These are phyloP conservation scores for Musa balbisiana DNA, from an alignment of 202 grass and related monocot genomes.

Conservation along the genomic window DNA sequence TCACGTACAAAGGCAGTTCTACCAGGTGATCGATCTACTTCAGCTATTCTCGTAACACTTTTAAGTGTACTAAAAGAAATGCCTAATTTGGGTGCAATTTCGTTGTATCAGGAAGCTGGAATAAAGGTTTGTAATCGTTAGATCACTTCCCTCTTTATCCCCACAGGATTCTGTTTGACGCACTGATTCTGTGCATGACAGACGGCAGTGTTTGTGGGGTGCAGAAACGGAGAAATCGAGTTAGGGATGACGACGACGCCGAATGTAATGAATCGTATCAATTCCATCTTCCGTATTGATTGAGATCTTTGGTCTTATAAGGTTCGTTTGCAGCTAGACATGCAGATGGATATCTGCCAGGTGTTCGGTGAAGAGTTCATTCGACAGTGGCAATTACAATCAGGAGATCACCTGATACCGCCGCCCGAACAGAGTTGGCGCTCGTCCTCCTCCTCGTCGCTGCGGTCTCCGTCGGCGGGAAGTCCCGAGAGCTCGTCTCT, in stretches of 20 bases:
- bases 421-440: background rate
- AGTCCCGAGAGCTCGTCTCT: constrained; percentile 51
- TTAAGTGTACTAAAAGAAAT: background rate
- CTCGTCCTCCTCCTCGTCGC: constrained; percentile 59
- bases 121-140: constrained; percentile 48
- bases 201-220: constrained; percentile 71
- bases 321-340: constrained; percentile 21
- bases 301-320: background rate
- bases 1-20: constrained; percentile 62
- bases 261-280: background rate
- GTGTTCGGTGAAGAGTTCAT: constrained; percentile 64
- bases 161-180: too few species aligned
- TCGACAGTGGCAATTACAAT: constrained; percentile 28
- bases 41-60: background rate
- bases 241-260: constrained; percentile 34
- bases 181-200: constrained; percentile 10
- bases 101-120: constrained; percentile 50
- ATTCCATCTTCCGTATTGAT: too few species aligned
- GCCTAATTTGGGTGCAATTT: background rate
- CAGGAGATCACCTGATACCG: constrained; percentile 20
- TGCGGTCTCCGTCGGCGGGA: constrained; percentile 52
- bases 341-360: constrained; percentile 44
- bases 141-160: too few species aligned
- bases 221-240: constrained; percentile 73
- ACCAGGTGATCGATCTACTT: constrained; percentile 32